These are phyloP conservation scores for Lepiota brunneoincarnata DNA, from an alignment of 768 basidiomycete genomes.

Conservation along the genomic window DNA sequence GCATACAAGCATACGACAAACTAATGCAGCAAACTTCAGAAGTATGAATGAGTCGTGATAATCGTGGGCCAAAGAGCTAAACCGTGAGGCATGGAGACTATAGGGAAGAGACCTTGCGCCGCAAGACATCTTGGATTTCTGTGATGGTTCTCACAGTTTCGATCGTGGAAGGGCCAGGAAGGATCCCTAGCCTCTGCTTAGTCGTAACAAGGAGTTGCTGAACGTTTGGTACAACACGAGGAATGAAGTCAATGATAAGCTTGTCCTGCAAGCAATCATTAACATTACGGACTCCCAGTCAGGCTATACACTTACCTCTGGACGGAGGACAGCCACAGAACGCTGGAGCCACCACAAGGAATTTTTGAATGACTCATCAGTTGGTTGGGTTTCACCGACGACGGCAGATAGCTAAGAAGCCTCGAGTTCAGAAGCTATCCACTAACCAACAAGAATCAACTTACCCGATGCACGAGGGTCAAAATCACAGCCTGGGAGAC, in stretches of 20 bases:
- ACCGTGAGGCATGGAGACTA: slow-evolving; percentile 7
- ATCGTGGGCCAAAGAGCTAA: background rate
- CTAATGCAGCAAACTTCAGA: slow-evolving; percentile 6
- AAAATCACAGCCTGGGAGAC: slow-evolving; percentile 83
- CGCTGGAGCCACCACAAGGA: slow-evolving; percentile 88
- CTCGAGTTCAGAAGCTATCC: slow-evolving; percentile 4
- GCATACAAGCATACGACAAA: slow-evolving; percentile 6
- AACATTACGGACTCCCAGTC: background rate
- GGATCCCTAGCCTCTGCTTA: slow-evolving; percentile 75
- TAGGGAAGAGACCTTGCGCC: slow-evolving; percentile 37
- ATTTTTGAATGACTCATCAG: slow-evolving; percentile 79
- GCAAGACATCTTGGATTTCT: slow-evolving; percentile 74
- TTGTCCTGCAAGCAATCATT: slow-evolving; percentile 51
- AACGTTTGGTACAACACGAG: slow-evolving; percentile 77
- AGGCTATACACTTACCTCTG: slow-evolving; percentile 48
- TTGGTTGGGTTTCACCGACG: slow-evolving; percentile 72
- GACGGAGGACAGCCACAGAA: slow-evolving; percentile 64
- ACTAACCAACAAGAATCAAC: slow-evolving; percentile 23
- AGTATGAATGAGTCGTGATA: slow-evolving; percentile 3
- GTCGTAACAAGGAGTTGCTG: slow-evolving; percentile 74
- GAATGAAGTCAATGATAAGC: slow-evolving; percentile 77
- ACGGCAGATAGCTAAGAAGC: slow-evolving; percentile 63
- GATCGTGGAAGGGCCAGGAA: slow-evolving; percentile 64
- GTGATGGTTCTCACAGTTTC: slow-evolving; percentile 70
- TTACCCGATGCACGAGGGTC: slow-evolving; percentile 78